Percentiles rank a stretch among this genome's conserved stretches.
phyloP scores from a whole-genome alignment of 306 rosid genomes.

The Carpinus viminea region DNA sequence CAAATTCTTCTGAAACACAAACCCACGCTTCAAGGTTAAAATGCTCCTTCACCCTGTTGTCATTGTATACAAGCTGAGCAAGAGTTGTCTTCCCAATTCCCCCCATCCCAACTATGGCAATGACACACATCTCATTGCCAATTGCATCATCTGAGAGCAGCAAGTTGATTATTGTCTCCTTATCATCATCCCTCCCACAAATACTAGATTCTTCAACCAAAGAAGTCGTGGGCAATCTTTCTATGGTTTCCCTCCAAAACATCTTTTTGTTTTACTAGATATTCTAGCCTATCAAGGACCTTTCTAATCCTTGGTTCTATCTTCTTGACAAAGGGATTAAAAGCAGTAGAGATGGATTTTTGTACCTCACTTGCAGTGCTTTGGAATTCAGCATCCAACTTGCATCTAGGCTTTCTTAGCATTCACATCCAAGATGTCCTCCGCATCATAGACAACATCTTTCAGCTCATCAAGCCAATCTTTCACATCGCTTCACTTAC shows the following conservation, averaged over 20 bases:
- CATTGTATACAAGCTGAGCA: constrained; percentile 13
- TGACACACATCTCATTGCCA: background rate
- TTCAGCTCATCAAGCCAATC: constrained; percentile 24
- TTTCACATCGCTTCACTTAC: background rate
- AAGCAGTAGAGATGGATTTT: background rate
- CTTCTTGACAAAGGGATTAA: background rate
- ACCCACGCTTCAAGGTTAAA: constrained; percentile 17
- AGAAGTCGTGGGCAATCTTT: background rate
- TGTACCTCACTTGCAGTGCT: background rate
- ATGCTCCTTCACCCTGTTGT: background rate
- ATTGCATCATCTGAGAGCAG: background rate
- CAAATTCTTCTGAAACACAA: constrained; percentile 21
- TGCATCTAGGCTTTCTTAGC: background rate
- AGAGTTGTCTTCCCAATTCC: constrained; percentile 22
- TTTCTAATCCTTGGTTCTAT: background rate
- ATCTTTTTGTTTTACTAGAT: background rate
- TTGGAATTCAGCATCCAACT: background rate
- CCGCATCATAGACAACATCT: background rate
- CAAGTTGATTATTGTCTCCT: background rate
- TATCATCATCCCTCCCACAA: constrained; percentile 25
- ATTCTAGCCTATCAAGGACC: background rate
- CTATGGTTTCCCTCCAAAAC: background rate
- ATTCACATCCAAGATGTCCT: constrained; percentile 13
- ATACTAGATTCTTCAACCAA: background rate
- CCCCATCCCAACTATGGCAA: constrained; percentile 27